phyloP scores from a whole-genome alignment of 1,284 basidiomycete genomes.

The Fomitopsis pinicola region DNA sequence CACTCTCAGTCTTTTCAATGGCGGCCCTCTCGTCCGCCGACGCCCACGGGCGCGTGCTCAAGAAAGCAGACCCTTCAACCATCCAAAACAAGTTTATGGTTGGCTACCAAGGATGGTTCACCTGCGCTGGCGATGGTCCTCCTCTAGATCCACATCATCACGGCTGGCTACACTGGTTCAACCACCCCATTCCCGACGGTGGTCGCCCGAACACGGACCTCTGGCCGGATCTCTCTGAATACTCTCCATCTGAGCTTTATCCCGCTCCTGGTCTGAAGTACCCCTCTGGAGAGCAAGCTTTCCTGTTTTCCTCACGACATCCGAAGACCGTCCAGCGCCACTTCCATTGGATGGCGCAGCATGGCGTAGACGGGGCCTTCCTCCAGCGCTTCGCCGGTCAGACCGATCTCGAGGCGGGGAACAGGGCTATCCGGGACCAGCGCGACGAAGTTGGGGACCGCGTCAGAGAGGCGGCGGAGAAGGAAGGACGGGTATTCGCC shows the following conservation, averaged over 20 bases:
- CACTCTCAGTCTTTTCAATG: background rate
- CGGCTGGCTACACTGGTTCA: constrained; percentile 82
- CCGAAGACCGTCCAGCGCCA: constrained; percentile 69
- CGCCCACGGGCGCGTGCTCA: constrained; percentile 17
- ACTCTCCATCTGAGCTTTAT: constrained; percentile 65
- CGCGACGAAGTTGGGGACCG: constrained; percentile 70
- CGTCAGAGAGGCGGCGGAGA: constrained; percentile 69
- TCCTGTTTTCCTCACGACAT: constrained; percentile 73
- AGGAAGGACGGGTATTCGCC: constrained; percentile 70
- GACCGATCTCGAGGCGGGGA: constrained; percentile 49
- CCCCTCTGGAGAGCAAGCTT: constrained; percentile 49
- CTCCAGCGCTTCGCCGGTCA: constrained; percentile 69
- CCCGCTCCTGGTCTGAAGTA: constrained; percentile 60
- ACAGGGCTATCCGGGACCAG: constrained; percentile 49
- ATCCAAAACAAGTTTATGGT: constrained; percentile 77
- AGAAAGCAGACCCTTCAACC: constrained; percentile 43
- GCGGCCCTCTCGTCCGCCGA: constrained; percentile 5
- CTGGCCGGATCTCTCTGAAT: constrained; percentile 72
- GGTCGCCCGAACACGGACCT: constrained; percentile 66
- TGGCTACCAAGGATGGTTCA: constrained; percentile 81
- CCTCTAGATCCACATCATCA: constrained; percentile 65
- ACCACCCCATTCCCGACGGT: constrained; percentile 56
- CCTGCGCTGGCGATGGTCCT: constrained; percentile 28
- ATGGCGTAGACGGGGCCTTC: constrained; percentile 74
- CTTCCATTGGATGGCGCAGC: constrained; percentile 78